Conservation (phyloP, 2,329 filamentous ascomycete species). For the Geosmithia morbida region DNA sequence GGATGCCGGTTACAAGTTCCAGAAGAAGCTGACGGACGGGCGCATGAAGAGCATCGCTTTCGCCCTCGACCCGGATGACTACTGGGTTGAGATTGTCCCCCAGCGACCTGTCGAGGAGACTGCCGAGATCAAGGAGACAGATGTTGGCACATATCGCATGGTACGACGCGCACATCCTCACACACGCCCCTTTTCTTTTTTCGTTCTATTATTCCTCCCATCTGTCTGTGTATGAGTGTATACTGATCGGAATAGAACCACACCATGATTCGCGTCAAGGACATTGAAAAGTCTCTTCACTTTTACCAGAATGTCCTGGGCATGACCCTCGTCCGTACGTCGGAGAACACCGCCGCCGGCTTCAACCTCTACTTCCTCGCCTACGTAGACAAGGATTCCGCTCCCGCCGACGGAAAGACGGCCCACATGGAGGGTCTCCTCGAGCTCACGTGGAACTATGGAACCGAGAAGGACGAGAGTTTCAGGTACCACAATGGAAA, state of each 20-base stretch:
- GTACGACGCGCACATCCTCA: too few species aligned
- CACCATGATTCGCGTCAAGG: conserved; percentile 92
- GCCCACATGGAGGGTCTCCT: conserved; percentile 68
- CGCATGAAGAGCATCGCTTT: conserved; percentile 84
- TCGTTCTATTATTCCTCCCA: neutral
- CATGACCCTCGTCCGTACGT: conserved; percentile 67
- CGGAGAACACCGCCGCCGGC: conserved; percentile 51
- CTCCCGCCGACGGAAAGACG: conserved; percentile 36
- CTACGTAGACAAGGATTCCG: conserved; percentile 47
- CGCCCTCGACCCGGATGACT: conserved; percentile 73
- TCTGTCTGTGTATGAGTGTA: neutral
- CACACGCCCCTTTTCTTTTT: too few species aligned
- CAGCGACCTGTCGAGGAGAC: conserved; percentile 59
- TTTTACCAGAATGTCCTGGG: conserved; percentile 81
- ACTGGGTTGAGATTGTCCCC: conserved; percentile 75
- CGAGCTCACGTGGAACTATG: conserved; percentile 77
- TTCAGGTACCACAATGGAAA: conserved; percentile 93
- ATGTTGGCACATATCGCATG: conserved; percentile 62
- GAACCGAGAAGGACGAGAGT: conserved; percentile 69
- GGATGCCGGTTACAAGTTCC: conserved; percentile 81
- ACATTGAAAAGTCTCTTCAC: conserved; percentile 55
- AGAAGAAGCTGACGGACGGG: conserved; percentile 87
- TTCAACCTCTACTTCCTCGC: conserved; percentile 93
- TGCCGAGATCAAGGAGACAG: conserved; percentile 56
- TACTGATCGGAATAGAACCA: conserved; percentile 47